Conservation (phyloP, 305 asterid species). For the Fraxinus velutina region DNA sequence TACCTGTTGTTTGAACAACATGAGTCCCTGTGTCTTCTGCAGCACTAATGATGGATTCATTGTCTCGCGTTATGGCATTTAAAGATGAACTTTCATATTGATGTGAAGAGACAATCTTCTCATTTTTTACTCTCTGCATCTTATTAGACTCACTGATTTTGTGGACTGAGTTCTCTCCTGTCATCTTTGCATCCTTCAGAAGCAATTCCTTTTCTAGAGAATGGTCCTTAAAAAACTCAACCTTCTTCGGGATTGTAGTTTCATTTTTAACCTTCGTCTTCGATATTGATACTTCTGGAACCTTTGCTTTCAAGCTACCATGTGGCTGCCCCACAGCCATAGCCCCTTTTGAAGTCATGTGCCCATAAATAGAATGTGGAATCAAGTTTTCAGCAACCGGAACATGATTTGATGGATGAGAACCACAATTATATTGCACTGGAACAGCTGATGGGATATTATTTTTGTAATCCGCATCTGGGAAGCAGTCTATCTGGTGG, state of each 20-base stretch:
- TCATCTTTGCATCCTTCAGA: constrained; percentile 47
- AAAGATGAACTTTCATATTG: constrained; percentile 28
- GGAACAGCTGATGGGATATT: constrained; percentile 27
- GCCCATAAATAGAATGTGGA: constrained; percentile 36
- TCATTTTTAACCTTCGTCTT: constrained; percentile 40
- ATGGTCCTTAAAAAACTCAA: constrained; percentile 40
- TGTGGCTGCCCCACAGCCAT: constrained; percentile 34
- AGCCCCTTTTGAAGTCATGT: constrained; percentile 38
- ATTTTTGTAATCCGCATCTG: constrained; percentile 32
- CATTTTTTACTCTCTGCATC: constrained; percentile 39
- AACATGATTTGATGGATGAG: constrained; percentile 42
- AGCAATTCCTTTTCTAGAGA: constrained; percentile 40
- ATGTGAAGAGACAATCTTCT: constrained; percentile 36
- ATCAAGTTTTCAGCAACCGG: constrained; percentile 41
- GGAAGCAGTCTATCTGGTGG: constrained; percentile 34
- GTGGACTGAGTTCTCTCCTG: constrained; percentile 44
- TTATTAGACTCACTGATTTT: constrained; percentile 42
- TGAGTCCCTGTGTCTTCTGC: constrained; percentile 33
- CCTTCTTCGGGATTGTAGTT: constrained; percentile 36
- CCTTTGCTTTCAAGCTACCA: constrained; percentile 32
- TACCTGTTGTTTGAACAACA: constrained; percentile 32
- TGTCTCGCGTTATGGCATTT: constrained; percentile 32
- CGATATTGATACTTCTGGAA: constrained; percentile 34
- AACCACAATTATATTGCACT: constrained; percentile 36
- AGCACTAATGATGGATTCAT: constrained; percentile 33